Evolutionary conservation across 169 alveolate genomes (phyloP), one percentile per base, ranked within the genome.

Genomic region (Theileria equi): DNA sequence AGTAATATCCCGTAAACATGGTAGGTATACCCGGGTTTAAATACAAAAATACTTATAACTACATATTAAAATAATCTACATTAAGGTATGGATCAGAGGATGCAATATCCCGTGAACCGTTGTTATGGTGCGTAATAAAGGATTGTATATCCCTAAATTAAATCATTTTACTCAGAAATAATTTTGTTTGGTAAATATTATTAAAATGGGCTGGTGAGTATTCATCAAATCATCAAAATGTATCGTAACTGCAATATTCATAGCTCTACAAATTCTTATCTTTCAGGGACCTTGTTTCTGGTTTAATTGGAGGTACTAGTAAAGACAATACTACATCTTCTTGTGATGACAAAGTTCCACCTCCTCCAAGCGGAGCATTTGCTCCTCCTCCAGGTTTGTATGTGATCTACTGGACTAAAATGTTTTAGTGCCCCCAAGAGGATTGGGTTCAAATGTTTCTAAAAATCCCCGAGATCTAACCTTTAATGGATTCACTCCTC

Each of bases 401-500:
- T 8, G 0, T 28, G 1, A 19, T 19, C 7, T 16, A 5, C 4
- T 0, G 8, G 23, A 5, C 16, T 41, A 0, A 0, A 26, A 4
- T 3, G 0, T 0, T 49, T 16, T 47, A 74, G 84, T 40, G 45
- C 72, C 80, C 0, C 79, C 84, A 1, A 62, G 67, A 31, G 69
- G 71, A 2, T 44, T 35, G 16, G 59, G 50, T 17, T 17, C 13
- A 8, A 16, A 17, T 19, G 19, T 11, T 10, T 23, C 19, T n/a
- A 48, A 23, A 2, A 55, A 67, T 45, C 1, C 73, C 16, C 25
- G 44, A 0, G 64, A 17, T 29, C 45, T 8, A 11, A 36, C 40
- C 50, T 77, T 77, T 49, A 77, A 43, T 16, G 86, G 86, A 4
- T 77, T 77, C 34, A 44, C 81, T 11, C 76, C 86, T 1, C 81